Conservation (phyloP, 2,329 filamentous ascomycete species). For the Curvularia verruculosa region DNA sequence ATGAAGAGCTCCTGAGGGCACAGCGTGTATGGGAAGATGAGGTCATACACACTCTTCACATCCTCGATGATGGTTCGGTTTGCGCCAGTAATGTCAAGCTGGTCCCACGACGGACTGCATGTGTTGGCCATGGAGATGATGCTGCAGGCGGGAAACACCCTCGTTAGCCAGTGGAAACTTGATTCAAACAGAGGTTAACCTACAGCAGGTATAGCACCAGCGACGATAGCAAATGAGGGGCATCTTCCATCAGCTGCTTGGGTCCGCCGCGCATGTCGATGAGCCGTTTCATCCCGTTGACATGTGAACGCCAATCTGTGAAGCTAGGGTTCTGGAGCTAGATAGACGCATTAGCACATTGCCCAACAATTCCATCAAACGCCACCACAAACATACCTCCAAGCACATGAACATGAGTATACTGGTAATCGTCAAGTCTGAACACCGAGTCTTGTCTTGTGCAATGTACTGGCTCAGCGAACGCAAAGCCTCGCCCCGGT, state of each 20-base stretch:
- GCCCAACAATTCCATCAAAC: background rate
- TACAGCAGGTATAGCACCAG: constrained; percentile 38
- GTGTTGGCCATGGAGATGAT: constrained; percentile 34
- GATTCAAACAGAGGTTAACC: background rate
- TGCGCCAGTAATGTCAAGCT: constrained; percentile 28
- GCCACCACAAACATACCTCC: constrained; percentile 27
- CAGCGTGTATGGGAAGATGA: constrained; percentile 38
- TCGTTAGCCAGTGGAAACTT: constrained; percentile 1
- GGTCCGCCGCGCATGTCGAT: constrained; percentile 40
- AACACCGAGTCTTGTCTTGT: constrained; percentile 31
- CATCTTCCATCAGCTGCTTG: constrained; percentile 20
- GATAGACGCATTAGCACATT: background rate
- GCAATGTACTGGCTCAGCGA: constrained; percentile 31
- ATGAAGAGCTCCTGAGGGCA: constrained; percentile 35
- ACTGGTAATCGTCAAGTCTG: constrained; percentile 35
- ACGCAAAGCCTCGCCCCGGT: constrained; percentile 39
- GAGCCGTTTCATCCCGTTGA: constrained; percentile 33
- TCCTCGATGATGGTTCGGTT: constrained; percentile 21
- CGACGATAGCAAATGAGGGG: constrained; percentile 26
- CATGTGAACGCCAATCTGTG: constrained; percentile 37
- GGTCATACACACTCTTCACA: constrained; percentile 27
- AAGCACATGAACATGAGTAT: constrained; percentile 39
- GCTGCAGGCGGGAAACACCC: constrained; percentile 18
- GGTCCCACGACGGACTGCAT: constrained; percentile 34
- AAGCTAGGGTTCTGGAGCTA: constrained; percentile 35